These are phyloP conservation scores for Trichoderma orchidacearum DNA, from an alignment of 495 filamentous ascomycete genomes.

Conservation along the genomic window DNA sequence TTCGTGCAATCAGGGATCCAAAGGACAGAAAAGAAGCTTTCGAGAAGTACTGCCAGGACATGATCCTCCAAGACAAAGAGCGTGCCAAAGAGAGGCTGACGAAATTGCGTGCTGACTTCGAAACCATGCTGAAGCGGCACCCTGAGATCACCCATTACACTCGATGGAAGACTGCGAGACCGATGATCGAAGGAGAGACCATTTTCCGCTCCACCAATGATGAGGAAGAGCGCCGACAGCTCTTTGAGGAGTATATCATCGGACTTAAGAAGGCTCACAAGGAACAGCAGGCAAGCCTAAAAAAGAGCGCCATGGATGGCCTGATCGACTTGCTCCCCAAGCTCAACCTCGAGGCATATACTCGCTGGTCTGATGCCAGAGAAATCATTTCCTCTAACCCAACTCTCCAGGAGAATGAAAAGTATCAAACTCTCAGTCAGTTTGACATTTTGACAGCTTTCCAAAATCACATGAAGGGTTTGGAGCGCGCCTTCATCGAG, in stretches of 20 bases:
- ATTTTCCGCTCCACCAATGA: slow-evolving; percentile 85
- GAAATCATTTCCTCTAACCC: slow-evolving; percentile 65
- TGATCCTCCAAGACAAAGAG: slow-evolving; percentile 86
- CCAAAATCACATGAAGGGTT: slow-evolving; percentile 83
- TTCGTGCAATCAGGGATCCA: slow-evolving; percentile 85
- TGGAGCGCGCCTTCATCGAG: slow-evolving; percentile 85
- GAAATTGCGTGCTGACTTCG: slow-evolving; percentile 88
- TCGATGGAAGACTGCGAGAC: slow-evolving; percentile 90
- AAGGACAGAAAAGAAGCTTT: slow-evolving; percentile 85
- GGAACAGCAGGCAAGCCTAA: slow-evolving; percentile 55
- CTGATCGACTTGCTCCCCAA: slow-evolving; percentile 70
- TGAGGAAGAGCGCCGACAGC: slow-evolving; percentile 76
- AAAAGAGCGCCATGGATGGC: slow-evolving; percentile 77
- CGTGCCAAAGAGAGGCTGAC: slow-evolving; percentile 87
- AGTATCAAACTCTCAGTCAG: slow-evolving; percentile 77
- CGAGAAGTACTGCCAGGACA: slow-evolving; percentile 87
- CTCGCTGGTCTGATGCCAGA: slow-evolving; percentile 87
- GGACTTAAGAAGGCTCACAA: slow-evolving; percentile 68
- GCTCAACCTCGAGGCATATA: slow-evolving; percentile 81
- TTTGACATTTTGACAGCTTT: slow-evolving; percentile 87
- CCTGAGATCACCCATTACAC: slow-evolving; percentile 97
- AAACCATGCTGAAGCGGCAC: slow-evolving; percentile 89
- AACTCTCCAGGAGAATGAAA: slow-evolving; percentile 70
- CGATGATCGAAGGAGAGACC: slow-evolving; percentile 89
- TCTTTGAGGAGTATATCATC: slow-evolving; percentile 88